Percentiles rank a stretch among this genome's conserved stretches.
These are phyloP conservation scores for Turritis glabra DNA, from an alignment of 345 rosid genomes.

Conservation along the genomic window DNA sequence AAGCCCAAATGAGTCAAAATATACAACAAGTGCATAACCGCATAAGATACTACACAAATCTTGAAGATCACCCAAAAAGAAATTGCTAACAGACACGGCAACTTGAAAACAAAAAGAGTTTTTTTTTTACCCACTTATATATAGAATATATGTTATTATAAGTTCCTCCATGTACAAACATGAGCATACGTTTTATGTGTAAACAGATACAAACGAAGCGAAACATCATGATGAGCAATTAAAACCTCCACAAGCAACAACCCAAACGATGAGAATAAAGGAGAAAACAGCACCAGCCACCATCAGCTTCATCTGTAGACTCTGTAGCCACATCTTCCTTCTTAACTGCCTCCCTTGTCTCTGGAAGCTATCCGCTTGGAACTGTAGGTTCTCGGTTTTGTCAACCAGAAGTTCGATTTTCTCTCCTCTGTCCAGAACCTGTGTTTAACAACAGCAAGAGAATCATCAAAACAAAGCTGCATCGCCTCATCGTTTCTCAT, in stretches of 20 bases:
- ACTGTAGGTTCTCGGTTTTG: constrained; percentile 86
- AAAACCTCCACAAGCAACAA: constrained; percentile 70
- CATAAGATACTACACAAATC: neutral
- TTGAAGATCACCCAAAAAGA: too few species aligned
- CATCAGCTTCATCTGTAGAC: constrained; percentile 80
- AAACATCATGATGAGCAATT: constrained; percentile 52
- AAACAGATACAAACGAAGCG: constrained; percentile 11
- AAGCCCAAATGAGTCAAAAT: neutral
- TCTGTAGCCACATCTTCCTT: constrained; percentile 97
- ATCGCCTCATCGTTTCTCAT: neutral
- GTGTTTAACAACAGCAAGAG: neutral
- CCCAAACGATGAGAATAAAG: constrained; percentile 68
- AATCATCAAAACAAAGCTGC: neutral
- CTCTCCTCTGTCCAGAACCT: constrained; percentile 98
- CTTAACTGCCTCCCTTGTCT: constrained; percentile 93
- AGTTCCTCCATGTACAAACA: constrained; percentile 35
- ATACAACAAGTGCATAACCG: neutral
- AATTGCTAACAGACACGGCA: neutral
- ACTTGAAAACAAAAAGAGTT: neutral
- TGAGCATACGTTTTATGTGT: constrained; percentile 13
- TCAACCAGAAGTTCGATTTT: constrained; percentile 92
- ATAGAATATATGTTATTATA: constrained; percentile 18
- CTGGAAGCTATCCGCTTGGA: constrained; percentile 98
- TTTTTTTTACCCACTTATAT: neutral
- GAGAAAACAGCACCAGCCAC: constrained; percentile 64